Base-by-base conservation (phyloP, 176 grass and related monocot species). In the Zea luxurians region DNA sequence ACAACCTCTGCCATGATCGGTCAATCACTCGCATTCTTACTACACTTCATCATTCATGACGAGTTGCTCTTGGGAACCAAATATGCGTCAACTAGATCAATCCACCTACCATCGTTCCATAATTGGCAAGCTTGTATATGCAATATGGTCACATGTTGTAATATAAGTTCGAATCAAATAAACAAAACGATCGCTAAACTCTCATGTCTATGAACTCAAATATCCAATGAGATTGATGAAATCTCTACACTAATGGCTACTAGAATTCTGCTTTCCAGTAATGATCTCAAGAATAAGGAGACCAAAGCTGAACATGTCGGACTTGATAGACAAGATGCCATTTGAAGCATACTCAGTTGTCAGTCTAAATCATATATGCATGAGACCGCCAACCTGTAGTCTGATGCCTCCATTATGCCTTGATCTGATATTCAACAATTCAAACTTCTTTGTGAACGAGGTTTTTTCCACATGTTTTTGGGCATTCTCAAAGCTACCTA, bases 151-250 rank as follows among this genome's bases (percentile, higher is more conserved):
- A 27, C 27, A 27, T 27, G 27, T 27, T 27, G 27, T 27, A 27
- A 27, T 27, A 27, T 27, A 20, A 57, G 54, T 57, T 57, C 17
- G 0, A 57, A 57, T 57, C 54, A 57, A 20, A 57, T 20, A 58
- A 58, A 58, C 17, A 58, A 58, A 58, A 57, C 17, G 5, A 8
- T 13, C 5, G 3, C 2, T 11, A 1, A 57, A 57, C 17, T 55
- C 16, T 55, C 2, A 5, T 55, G 54, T 20, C 2, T 20, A 18
- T 8, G 50, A 13, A 78, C 76, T 78, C 18, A 78, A 61, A 78
- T 78, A 78, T 66, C 76, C 76, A 66, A 78, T 10, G 5, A 78
- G 17, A 66, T 78, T 78, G 46, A 78, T 66, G 61, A 66, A 78
- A 66, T 66, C 76, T 5, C 76, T 62, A 40, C 35, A 66, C 0